These are phyloP conservation scores for Hypholoma sublateritium DNA, from an alignment of 768 basidiomycete species.

Conservation along the genomic window DNA sequence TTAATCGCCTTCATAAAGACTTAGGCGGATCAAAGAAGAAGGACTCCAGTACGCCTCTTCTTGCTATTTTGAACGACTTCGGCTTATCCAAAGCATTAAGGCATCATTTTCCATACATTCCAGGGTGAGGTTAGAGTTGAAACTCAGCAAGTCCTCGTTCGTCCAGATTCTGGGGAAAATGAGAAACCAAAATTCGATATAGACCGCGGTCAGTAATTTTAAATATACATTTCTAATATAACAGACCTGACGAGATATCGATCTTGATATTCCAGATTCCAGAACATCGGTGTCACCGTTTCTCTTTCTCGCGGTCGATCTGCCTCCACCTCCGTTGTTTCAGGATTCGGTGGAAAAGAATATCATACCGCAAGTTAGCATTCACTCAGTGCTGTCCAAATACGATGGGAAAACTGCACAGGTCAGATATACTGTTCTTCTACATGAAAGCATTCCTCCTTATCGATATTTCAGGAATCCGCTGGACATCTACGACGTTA, in stretches of 20 bases:
- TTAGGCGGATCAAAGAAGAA: conserved; percentile 92
- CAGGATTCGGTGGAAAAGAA: conserved; percentile 97
- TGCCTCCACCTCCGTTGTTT: conserved; percentile 96
- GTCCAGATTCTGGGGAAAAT: conserved; percentile 70
- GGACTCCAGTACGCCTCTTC: conserved; percentile 71
- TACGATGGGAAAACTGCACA: conserved; percentile 92
- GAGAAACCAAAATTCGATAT: conserved; percentile 92
- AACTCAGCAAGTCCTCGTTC: conserved; percentile 89
- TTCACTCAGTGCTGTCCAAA: conserved; percentile 87
- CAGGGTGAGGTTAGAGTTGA: conserved; percentile 93
- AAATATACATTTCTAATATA: background rate
- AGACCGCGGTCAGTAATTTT: conserved; percentile 68
- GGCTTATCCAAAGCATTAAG: conserved; percentile 38
- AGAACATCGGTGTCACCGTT: conserved; percentile 87
- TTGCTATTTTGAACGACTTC: conserved; percentile 5
- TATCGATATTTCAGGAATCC: conserved; percentile 63
- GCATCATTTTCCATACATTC: conserved; percentile 90
- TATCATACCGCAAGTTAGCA: conserved; percentile 96
- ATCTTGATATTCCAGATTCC: conserved; percentile 57
- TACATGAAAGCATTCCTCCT: conserved; percentile 13
- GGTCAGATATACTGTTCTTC: conserved; percentile 37
- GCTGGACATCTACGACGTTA: conserved; percentile 82
- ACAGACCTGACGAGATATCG: conserved; percentile 4
- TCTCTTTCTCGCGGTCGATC: conserved; percentile 92
- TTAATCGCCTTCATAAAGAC: conserved; percentile 92